Conservation (phyloP, 2,329 filamentous ascomycete genomes). For the Calonectria hongkongensis region DNA sequence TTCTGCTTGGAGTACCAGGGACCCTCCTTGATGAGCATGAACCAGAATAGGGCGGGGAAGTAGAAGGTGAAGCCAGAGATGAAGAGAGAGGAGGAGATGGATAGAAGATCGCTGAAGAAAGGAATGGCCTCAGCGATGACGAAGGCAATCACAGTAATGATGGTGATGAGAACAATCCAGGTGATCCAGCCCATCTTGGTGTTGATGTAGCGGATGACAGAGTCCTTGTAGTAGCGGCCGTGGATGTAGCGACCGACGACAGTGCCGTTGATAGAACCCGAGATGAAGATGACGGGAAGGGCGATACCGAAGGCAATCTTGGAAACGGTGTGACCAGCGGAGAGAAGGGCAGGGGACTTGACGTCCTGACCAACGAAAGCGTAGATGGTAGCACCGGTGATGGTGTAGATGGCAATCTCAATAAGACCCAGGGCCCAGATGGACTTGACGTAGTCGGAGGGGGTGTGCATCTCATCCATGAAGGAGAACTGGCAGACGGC, state of each 20-base stretch:
- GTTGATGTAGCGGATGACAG: constrained; percentile 62
- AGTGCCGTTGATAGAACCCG: constrained; percentile 75
- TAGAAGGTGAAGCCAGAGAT: constrained; percentile 64
- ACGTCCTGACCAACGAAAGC: constrained; percentile 77
- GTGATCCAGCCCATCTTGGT: constrained; percentile 62
- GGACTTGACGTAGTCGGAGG: constrained; percentile 67
- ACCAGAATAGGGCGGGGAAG: constrained; percentile 62
- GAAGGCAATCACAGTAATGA: constrained; percentile 78
- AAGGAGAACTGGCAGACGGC: constrained; percentile 37
- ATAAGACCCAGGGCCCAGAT: constrained; percentile 74
- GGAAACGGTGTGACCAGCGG: constrained; percentile 71
- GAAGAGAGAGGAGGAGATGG: constrained; percentile 68
- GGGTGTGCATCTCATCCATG: constrained; percentile 42
- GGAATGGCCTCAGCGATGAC: constrained; percentile 82
- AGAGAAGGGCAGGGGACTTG: constrained; percentile 77
- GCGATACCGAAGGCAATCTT: constrained; percentile 81
- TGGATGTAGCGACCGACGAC: constrained; percentile 63
- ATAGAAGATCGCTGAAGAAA: constrained; percentile 46
- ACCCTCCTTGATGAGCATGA: constrained; percentile 58
- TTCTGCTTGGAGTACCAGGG: constrained; percentile 39
- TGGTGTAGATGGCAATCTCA: constrained; percentile 76
- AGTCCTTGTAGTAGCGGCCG: constrained; percentile 59
- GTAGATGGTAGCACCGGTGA: constrained; percentile 80
- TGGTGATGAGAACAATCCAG: constrained; percentile 75
- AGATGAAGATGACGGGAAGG: constrained; percentile 64